Base-by-base conservation (phyloP, 495 filamentous ascomycete genomes). In the Pyrenopolyporus hunteri region DNA sequence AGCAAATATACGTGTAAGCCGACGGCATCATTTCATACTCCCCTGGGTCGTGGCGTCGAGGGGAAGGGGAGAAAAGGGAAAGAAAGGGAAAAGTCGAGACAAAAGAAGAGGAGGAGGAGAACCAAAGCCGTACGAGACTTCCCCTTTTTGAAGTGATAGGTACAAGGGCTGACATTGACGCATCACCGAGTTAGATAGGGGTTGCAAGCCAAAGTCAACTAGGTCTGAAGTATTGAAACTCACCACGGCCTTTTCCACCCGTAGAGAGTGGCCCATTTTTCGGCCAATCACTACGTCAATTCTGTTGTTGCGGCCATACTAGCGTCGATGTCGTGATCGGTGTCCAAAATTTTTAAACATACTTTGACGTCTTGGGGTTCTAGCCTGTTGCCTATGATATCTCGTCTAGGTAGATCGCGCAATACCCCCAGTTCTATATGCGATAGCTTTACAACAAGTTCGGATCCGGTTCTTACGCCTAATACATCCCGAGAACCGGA, bases 311-410 rank as follows among this genome's bases (percentile, higher is more conserved):
- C 67, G 61, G 64, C 58, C 56, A 64, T 31, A 53, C 56, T 75
- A 73, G 70, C 67, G 70, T 45, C 65, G 73, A 75, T 75, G 73
- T 73, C 71, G 73, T 75, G 73, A 72, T 72, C 65, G 7, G 39
- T 56, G 46, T 70, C 67, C 50, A 64, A 68, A 69, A 69, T 69
- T 66, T 65, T 66, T 64, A 67, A 45, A 63, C 40, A 57, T 20
- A 44, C 50, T 29, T 50, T 42, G 49, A 65, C 16, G 29, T 26
- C 45, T 29, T 31, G 19, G 17, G 49, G 17, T 35, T 16, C 16
- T 26, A 6, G 26, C 39, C 22, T 53, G 14, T 43, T 44, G 55
- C 61, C 61, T 64, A 54, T 55, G 47, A 65, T 51, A 66, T 66
- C 46, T 43, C 63, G 43, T 56, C 50, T 57, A 57, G 48, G 57